These are phyloP conservation scores for Pseudogymnoascus sp. DNA, from an alignment of 2,329 filamentous ascomycete species.

Conservation along the genomic window DNA sequence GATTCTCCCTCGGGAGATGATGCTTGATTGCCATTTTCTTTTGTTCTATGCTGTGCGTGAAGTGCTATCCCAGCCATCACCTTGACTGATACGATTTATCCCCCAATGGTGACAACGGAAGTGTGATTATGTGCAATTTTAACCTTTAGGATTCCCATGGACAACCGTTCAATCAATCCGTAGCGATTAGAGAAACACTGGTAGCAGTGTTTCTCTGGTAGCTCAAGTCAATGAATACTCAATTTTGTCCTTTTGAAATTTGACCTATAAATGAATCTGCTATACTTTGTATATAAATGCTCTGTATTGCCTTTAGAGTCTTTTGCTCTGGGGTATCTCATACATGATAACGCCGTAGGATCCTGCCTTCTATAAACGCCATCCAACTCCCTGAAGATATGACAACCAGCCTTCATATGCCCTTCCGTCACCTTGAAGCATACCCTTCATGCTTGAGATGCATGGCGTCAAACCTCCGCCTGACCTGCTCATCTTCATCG, in stretches of 20 bases:
- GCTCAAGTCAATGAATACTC: not conserved
- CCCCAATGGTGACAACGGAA: not conserved
- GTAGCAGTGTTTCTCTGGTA: not conserved
- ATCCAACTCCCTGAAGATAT: not conserved
- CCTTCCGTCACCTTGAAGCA: constrained; percentile 20
- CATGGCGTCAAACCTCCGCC: constrained; percentile 22
- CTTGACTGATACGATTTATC: not conserved
- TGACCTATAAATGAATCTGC: not conserved
- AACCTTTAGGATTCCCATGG: not conserved
- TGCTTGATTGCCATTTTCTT: constrained; percentile 80
- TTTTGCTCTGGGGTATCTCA: constrained; percentile 2
- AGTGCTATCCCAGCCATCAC: not conserved
- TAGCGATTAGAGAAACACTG: not conserved
- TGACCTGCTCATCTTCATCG: constrained; percentile 24
- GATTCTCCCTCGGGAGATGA: constrained; percentile 67
- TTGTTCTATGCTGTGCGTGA: constrained; percentile 9
- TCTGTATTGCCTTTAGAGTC: not conserved
- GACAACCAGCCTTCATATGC: constrained; percentile 13
- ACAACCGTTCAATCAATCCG: not conserved
- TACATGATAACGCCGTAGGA: not conserved
- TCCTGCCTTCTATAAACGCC: not conserved
- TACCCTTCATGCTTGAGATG: constrained; percentile 27
- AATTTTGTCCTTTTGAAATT: not conserved
- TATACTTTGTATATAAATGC: not conserved
- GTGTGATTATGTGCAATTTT: not conserved